A percentile compares a stretch with the other conserved stretches of the same genome.
Evolutionary conservation across 352 stramenopile genomes (phyloP).

Genomic region (Aphanomyces astaci): DNA sequence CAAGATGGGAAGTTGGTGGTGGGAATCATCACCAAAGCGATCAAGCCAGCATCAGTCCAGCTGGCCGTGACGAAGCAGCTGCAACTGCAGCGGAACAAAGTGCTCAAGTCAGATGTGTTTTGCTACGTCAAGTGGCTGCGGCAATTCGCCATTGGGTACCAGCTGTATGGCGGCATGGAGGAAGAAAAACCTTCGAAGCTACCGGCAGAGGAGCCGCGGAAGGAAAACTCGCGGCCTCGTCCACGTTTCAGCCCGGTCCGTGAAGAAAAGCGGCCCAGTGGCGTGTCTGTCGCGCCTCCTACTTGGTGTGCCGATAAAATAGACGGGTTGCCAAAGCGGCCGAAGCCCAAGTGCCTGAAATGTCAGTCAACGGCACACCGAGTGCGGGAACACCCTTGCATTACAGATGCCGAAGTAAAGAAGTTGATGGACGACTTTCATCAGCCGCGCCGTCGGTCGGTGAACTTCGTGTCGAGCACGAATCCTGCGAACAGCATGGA

Average conservation of each 20-base stretch:
- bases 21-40: conserved; percentile 12
- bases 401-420: background rate
- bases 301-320: background rate
- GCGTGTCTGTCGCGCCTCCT: background rate
- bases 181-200: background rate
- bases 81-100: conserved; percentile 17
- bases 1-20: conserved; percentile 22
- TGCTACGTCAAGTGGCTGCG: conserved; percentile 11
- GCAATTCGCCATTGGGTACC: background rate
- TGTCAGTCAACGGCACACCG: conserved; percentile 9
- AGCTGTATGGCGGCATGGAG: conserved; percentile 4
- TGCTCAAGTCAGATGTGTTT: conserved; percentile 14
- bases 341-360: conserved; percentile 1
- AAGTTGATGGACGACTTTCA: background rate
- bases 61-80: background rate
- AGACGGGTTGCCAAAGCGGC: background rate
- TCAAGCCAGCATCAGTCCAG: conserved; percentile 5
- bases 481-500: background rate
- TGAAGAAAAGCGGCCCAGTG: conserved; percentile 1
- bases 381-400: conserved; percentile 9
- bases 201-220: background rate
- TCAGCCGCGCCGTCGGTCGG: background rate
- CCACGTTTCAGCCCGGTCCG: background rate
- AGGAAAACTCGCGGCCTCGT: background rate
- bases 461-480: background rate